phyloP scores from a whole-genome alignment of 768 basidiomycete genomes.

The Auriscalpium orientale region DNA sequence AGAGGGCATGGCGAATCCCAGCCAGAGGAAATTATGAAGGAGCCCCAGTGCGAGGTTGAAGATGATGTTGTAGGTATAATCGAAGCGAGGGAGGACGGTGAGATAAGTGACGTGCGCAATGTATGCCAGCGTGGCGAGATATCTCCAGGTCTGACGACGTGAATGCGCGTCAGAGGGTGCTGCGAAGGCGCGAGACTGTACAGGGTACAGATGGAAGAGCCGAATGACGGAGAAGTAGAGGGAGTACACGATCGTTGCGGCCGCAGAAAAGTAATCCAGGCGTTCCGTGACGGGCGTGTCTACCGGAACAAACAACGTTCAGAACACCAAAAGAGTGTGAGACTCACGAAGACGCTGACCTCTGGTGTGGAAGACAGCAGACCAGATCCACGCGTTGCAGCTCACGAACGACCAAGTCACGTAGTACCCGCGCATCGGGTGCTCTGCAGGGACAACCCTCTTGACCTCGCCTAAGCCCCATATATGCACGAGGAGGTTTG shows the following conservation, averaged over 20 bases:
- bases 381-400: slow-evolving; percentile 92
- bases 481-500: slow-evolving; percentile 73
- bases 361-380: slow-evolving; percentile 85
- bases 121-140: slow-evolving; percentile 48
- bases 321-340: not conserved
- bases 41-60: slow-evolving; percentile 77
- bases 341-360: slow-evolving; percentile 38
- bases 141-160: slow-evolving; percentile 33
- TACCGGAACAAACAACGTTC: slow-evolving; percentile 20
- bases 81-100: slow-evolving; percentile 66
- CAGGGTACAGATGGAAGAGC: slow-evolving; percentile 64
- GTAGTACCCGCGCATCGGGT: slow-evolving; percentile 70
- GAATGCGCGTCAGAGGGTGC: slow-evolving; percentile 4
- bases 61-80: slow-evolving; percentile 89
- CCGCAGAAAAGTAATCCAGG: slow-evolving; percentile 93
- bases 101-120: slow-evolving; percentile 75
- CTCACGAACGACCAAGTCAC: slow-evolving; percentile 58
- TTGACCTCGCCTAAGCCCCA: slow-evolving; percentile 47
- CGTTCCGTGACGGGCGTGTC: slow-evolving; percentile 82
- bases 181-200: slow-evolving; percentile 15
- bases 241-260: slow-evolving; percentile 71
- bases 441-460: slow-evolving; percentile 38
- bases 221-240: slow-evolving; percentile 76
- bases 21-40: slow-evolving; percentile 77
- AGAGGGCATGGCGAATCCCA: slow-evolving; percentile 55